Conservation (phyloP, 192 early-diverging fungal species). For the Martensiomyces pterosporus region DNA sequence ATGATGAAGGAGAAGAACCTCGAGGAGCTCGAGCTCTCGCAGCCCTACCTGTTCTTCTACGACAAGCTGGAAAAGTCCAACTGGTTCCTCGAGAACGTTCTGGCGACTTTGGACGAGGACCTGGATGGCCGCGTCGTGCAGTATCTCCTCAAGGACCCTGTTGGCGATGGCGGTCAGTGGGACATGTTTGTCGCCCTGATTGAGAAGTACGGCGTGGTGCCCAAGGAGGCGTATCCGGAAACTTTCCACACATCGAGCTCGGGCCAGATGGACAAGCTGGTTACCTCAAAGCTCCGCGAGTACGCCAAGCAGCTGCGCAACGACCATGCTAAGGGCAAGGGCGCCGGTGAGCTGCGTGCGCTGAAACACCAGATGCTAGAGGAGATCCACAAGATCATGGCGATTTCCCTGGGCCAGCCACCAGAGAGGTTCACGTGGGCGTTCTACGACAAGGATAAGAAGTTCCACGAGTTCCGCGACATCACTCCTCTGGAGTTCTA, state of each 20-base stretch:
- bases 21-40: slow-evolving; percentile 75
- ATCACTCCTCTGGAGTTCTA: slow-evolving; percentile 64
- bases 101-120: slow-evolving; percentile 58
- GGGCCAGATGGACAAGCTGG: slow-evolving; percentile 55
- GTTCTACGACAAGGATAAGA: slow-evolving; percentile 68
- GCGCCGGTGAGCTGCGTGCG: slow-evolving; percentile 42
- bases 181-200: slow-evolving; percentile 76
- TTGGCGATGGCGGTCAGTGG: slow-evolving; percentile 73
- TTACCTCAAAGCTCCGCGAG: slow-evolving; percentile 65
- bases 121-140: slow-evolving; percentile 66
- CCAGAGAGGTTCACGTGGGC: slow-evolving; percentile 64
- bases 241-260: slow-evolving; percentile 61
- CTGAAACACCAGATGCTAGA: slow-evolving; percentile 59
- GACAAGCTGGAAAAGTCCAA: slow-evolving; percentile 83
- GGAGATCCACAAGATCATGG: slow-evolving; percentile 66
- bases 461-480: slow-evolving; percentile 52
- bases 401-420: slow-evolving; percentile 68
- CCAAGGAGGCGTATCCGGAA: slow-evolving; percentile 66
- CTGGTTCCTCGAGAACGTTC: slow-evolving; percentile 76
- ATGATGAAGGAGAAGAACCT: slow-evolving; percentile 73
- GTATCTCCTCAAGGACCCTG: slow-evolving; percentile 62
- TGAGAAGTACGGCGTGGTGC: slow-evolving; percentile 71
- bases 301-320: slow-evolving; percentile 60
- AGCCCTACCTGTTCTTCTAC: slow-evolving; percentile 70
- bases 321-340: slow-evolving; percentile 43